Evolutionary conservation across 192 early-diverging fungal genomes (phyloP).

Genomic region (Backusella luteola): DNA sequence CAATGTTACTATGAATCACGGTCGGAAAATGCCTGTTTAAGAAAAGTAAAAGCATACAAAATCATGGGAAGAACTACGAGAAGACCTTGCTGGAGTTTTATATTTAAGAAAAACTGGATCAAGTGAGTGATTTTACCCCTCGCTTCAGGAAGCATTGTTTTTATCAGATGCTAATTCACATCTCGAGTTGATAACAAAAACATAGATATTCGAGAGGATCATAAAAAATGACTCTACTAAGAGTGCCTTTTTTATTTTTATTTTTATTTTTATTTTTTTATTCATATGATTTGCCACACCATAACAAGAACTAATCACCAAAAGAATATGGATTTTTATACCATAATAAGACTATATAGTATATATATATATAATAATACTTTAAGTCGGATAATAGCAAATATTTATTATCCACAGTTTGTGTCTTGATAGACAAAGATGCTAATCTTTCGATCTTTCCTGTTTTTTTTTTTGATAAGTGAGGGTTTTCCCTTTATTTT

Average conservation of each 20-base stretch:
- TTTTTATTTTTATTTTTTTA: not conserved
- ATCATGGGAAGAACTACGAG: too few species aligned
- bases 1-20: not conserved
- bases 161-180: too few species aligned
- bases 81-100: too few species aligned
- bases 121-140: not conserved
- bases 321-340: not conserved
- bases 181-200: too few species aligned
- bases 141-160: not conserved
- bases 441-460: too few species aligned
- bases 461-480: too few species aligned
- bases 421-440: too few species aligned
- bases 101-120: not conserved
- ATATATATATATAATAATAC: not conserved
- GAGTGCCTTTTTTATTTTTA: not conserved
- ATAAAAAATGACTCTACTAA: not conserved
- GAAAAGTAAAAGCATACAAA: not conserved
- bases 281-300: not conserved
- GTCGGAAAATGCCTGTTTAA: not conserved
- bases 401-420: too few species aligned
- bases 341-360: not conserved
- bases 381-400: not conserved
- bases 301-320: not conserved
- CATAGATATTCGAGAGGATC: too few species aligned
- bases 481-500: too few species aligned